Evolutionary conservation across 768 basidiomycete species (phyloP).

Genomic region (Lentinula raphanica): DNA sequence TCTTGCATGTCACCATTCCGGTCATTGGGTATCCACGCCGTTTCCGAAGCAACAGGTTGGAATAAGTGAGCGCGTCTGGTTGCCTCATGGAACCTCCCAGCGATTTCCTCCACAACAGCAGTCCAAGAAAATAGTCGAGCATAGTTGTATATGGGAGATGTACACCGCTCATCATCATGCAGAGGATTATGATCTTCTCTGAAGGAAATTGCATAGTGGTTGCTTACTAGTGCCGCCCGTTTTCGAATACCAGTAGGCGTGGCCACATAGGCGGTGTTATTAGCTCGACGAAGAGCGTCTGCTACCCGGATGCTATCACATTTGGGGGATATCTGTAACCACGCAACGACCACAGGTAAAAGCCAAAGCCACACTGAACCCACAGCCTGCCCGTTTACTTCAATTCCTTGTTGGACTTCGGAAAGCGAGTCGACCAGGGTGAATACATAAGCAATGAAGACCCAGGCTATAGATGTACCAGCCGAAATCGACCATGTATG

Average conservation of each 20-base stretch:
- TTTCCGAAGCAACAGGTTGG: slow-evolving; percentile 9
- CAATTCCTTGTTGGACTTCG: not conserved
- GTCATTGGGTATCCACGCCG: slow-evolving; percentile 2
- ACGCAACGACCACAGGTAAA: slow-evolving; percentile 33
- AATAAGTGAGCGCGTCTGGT: slow-evolving; percentile 8
- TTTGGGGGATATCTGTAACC: slow-evolving; percentile 36
- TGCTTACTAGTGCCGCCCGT: slow-evolving; percentile 4
- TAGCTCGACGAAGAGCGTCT: slow-evolving; percentile 24
- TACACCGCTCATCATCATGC: slow-evolving; percentile 14
- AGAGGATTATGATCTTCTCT: slow-evolving; percentile 1
- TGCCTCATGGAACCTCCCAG: slow-evolving; percentile 7
- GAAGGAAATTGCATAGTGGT: slow-evolving; percentile 3
- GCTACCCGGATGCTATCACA: slow-evolving; percentile 28
- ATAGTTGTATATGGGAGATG: slow-evolving; percentile 19
- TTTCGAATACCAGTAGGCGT: slow-evolving; percentile 7
- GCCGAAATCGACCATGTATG: slow-evolving; percentile 37
- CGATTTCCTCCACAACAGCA: slow-evolving; percentile 13
- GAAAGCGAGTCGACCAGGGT: slow-evolving; percentile 33
- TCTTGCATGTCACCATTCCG: not conserved
- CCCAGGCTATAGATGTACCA: slow-evolving; percentile 36
- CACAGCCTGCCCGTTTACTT: slow-evolving; percentile 30
- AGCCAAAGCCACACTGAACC: slow-evolving; percentile 41
- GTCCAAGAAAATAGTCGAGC: slow-evolving; percentile 15
- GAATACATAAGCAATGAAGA: slow-evolving; percentile 37
- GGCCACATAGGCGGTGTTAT: slow-evolving; percentile 21